phyloP scores from a whole-genome alignment of 495 filamentous ascomycete genomes.

The Penicillium bialowiezense region DNA sequence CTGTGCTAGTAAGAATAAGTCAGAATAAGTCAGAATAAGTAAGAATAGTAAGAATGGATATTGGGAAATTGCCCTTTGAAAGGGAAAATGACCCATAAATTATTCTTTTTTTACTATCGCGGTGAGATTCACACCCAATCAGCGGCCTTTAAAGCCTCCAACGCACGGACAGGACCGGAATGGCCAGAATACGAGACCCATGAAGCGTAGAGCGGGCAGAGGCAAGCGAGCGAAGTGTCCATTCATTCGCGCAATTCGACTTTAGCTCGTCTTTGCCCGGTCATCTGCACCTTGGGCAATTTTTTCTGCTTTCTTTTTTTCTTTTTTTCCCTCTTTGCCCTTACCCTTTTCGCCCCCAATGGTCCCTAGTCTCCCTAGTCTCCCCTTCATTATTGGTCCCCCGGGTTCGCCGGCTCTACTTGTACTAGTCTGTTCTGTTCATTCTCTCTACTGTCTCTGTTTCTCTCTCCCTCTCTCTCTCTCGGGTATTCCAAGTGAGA shows the following conservation, averaged over 20 bases:
- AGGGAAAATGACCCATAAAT: background rate
- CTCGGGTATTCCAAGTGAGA: background rate
- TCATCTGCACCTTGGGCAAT: background rate
- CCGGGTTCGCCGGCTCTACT: background rate
- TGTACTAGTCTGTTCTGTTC: background rate
- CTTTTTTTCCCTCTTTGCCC: background rate
- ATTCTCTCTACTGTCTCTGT: too few species aligned
- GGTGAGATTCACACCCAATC: slow-evolving; percentile 16
- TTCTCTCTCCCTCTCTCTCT: background rate
- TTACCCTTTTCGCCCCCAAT: slow-evolving; percentile 11
- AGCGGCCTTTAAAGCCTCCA: slow-evolving; percentile 3
- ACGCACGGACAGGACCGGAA: slow-evolving; percentile 21
- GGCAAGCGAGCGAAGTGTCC: slow-evolving; percentile 21
- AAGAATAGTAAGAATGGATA: background rate
- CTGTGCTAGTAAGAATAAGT: slow-evolving; percentile 4
- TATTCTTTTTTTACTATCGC: slow-evolving; percentile 2
- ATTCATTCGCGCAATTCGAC: slow-evolving; percentile 15
- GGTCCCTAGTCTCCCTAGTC: background rate
- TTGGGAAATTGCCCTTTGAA: background rate
- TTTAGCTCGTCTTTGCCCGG: background rate
- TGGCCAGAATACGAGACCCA: slow-evolving; percentile 23
- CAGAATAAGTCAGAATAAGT: slow-evolving; percentile 1
- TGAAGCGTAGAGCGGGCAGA: slow-evolving; percentile 12
- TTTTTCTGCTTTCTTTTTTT: background rate
- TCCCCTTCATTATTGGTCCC: background rate